These are phyloP conservation scores for Fraxinus latifolia DNA, from an alignment of 305 asterid genomes.

Conservation along the genomic window DNA sequence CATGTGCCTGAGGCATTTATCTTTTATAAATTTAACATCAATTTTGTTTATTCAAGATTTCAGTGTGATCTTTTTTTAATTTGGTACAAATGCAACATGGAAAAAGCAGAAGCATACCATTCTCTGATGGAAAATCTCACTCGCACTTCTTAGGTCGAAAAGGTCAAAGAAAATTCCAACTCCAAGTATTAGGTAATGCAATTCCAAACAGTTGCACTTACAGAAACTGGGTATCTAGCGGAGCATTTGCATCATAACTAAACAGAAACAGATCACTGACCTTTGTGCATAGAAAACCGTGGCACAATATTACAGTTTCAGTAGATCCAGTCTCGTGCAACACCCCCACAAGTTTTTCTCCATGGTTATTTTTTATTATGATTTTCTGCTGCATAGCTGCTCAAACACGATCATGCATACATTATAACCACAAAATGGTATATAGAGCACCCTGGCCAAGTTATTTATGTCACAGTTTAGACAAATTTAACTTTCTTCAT, in stretches of 20 bases:
- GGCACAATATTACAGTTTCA: slow-evolving; percentile 16
- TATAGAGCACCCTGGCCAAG: not conserved
- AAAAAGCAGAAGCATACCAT: not conserved
- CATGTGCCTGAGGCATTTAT: not conserved
- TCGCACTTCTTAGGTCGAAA: not conserved
- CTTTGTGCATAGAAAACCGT: slow-evolving; percentile 24
- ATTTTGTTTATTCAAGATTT: not conserved
- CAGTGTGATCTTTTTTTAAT: not conserved
- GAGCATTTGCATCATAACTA: not conserved
- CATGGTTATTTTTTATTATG: slow-evolving; percentile 3
- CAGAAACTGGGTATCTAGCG: not conserved
- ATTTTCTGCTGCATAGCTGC: slow-evolving; percentile 22
- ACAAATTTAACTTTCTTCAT: not conserved
- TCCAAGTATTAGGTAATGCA: not conserved
- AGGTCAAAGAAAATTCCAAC: not conserved
- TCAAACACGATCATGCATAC: not conserved
- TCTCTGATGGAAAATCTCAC: not conserved
- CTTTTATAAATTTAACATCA: not conserved
- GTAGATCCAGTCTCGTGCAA: slow-evolving; percentile 18
- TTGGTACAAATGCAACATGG: not conserved
- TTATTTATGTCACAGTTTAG: not conserved
- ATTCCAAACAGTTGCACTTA: not conserved
- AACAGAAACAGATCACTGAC: not conserved
- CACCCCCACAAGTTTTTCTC: slow-evolving; percentile 14
- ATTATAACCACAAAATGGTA: not conserved